A percentile compares a stretch with the other conserved stretches of the same genome.
These are phyloP conservation scores for Amaranthus tricolor DNA, from an alignment of 179 eudicot species.

Conservation along the genomic window DNA sequence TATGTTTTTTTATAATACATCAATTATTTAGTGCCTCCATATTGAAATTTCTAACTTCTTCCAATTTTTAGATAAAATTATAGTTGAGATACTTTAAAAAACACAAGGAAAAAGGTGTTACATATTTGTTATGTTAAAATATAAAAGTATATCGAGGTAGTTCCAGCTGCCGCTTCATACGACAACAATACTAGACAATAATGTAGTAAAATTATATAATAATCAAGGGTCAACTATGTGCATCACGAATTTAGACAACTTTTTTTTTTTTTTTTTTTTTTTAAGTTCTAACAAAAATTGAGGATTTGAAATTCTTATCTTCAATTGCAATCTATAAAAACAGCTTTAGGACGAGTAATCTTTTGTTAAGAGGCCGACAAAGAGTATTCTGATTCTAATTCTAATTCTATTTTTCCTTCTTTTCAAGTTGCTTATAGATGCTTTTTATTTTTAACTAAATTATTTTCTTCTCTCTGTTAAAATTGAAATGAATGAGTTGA, in stretches of 20 bases:
- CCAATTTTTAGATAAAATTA: too few relatives aligned
- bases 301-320: constrained; percentile 41
- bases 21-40: too few relatives aligned
- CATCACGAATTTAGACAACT: constrained; percentile 2
- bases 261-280: too few relatives aligned
- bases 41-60: too few relatives aligned
- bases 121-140: neutral
- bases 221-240: constrained; percentile 26
- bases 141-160: neutral
- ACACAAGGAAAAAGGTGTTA: too few relatives aligned
- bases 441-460: neutral
- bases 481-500: too few relatives aligned
- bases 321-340: constrained; percentile 45
- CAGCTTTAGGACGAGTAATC: constrained; percentile 23
- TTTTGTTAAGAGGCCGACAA: constrained; percentile 55
- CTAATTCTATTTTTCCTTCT: constrained; percentile 21
- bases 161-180: constrained; percentile 25
- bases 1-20: too few relatives aligned
- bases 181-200: constrained; percentile 21
- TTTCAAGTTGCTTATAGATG: constrained; percentile 21
- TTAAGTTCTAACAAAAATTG: neutral
- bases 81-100: too few relatives aligned
- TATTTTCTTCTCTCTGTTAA: too few relatives aligned
- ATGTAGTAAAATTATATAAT: neutral
- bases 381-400: constrained; percentile 47